A percentile compares a stretch with the other conserved stretches of the same genome.
phyloP scores from a whole-genome alignment of 169 alveolate species.

The Eimeria brunetti region DNA sequence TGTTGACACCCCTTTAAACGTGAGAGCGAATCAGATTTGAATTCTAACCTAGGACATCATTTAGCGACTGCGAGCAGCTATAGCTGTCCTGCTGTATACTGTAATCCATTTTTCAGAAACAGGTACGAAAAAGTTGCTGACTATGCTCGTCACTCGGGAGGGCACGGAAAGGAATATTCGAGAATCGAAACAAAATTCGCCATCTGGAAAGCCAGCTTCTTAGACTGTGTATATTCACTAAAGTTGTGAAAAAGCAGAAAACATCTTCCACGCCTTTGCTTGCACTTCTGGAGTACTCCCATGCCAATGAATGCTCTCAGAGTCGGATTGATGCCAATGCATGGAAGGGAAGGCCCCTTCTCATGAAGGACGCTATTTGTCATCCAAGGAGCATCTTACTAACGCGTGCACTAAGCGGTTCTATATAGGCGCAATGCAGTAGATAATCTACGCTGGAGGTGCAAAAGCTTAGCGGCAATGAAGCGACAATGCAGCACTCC shows the following conservation, averaged over 20 bases:
- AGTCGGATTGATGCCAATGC: slow-evolving; percentile 28
- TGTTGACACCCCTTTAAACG: not conserved
- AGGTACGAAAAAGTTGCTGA: not conserved
- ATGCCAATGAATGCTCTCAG: not conserved
- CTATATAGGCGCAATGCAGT: not conserved
- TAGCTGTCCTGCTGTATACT: not conserved
- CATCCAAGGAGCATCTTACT: not conserved
- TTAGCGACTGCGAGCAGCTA: not conserved
- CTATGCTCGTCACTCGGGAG: not conserved
- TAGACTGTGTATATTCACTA: not conserved
- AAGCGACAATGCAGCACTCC: too few species aligned
- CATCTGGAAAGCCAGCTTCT: not conserved
- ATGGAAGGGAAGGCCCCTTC: not conserved
- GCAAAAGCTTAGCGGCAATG: not conserved
- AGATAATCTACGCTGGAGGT: not conserved
- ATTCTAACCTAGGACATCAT: not conserved
- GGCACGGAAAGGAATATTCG: too few species aligned
- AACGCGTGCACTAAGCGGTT: not conserved
- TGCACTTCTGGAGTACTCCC: too few species aligned
- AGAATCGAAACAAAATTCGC: not conserved
- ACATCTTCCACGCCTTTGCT: too few species aligned
- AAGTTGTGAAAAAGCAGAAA: not conserved
- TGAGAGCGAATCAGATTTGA: not conserved
- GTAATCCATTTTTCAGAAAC: not conserved
- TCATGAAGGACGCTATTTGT: not conserved